Base-by-base conservation (phyloP, 2,329 filamentous ascomycete species). In the Penicillium sp. region DNA sequence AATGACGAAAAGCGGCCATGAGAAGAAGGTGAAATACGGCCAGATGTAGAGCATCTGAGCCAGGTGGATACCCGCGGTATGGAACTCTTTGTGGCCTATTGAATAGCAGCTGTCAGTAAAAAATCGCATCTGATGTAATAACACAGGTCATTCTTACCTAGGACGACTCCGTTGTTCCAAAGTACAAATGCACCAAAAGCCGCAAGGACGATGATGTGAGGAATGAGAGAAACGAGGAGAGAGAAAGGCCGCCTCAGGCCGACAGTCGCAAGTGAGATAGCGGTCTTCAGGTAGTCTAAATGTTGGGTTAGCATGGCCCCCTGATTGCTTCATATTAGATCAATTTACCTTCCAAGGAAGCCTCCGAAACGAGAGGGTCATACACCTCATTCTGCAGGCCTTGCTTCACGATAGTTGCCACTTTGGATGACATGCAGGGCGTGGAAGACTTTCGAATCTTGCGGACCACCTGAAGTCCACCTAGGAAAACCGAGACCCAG, bases 31-130 rank as follows among this genome's bases (percentile, higher is more conserved):
- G 57, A 96, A 87, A 60, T 96, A 89, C 0, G 92, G 88, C 89
- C 92, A 96, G 64, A 97, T 87, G 70, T 99, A 99, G 19, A 97
- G 87, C 84, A 99, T 90, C 75, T 99, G 94, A 0, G 93, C 84
- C 5, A 94, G 77, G 70, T 99, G 93, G 13, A 97, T 78, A 1
- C 92, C 94, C 0, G 92, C 92, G 33, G 94, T 82, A 69, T 99
- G 94, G 69, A 96, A 97, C 27, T 90, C 88, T 76, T 97, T 97
- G 75, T 99, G 94, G 38, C 92, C 90, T 91, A 55, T 4, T 21
- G 15, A 49, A 27, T 33, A 31, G 41, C 47, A 56, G 47, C 7
- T 45, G 25, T 49, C 31, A 55, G 31, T 49, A 48, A 33, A 23
- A 31, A 27, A 27, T 44, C 13, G 9, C 41, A 34, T 40, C 5